phyloP scores from a whole-genome alignment of 768 basidiomycete species.

The Dioszegia aurantiaca region DNA sequence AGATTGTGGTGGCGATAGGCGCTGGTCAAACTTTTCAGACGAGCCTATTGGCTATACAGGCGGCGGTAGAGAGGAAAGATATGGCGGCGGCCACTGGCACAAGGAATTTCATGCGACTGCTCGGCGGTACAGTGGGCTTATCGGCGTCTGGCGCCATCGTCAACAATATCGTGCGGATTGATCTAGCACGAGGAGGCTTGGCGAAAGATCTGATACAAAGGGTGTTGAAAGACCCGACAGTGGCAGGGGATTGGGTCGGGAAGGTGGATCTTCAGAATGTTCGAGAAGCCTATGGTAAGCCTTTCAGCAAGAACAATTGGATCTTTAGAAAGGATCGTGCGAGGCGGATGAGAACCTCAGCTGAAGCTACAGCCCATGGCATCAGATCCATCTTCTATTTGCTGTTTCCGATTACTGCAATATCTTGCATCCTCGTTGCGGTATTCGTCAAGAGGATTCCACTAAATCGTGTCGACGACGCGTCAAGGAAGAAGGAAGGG shows the following conservation, averaged over 20 bases:
- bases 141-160: constrained; percentile 53
- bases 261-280: constrained; percentile 3
- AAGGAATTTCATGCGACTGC: constrained; percentile 59
- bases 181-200: constrained; percentile 10
- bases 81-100: constrained; percentile 72
- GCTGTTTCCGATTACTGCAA: constrained; percentile 59
- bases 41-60: constrained; percentile 61
- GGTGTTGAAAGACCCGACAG: constrained; percentile 45
- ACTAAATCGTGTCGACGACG: constrained; percentile 60
- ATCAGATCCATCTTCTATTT: constrained; percentile 64
- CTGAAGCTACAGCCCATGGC: constrained; percentile 59
- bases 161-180: constrained; percentile 32
- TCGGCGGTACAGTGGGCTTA: constrained; percentile 69
- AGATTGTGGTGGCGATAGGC: constrained; percentile 63
- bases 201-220: constrained; percentile 12
- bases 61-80: constrained; percentile 66
- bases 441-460: constrained; percentile 65
- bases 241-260: background rate
- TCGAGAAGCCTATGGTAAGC: constrained; percentile 41
- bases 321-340: no score
- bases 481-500: constrained; percentile 52
- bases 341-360: no score
- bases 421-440: constrained; percentile 60
- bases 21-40: constrained; percentile 58
- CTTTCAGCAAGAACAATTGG: background rate